Percentiles rank a stretch among this genome's conserved stretches.
phyloP scores from a whole-genome alignment of 208 protist genomes.

The Vickermania spadyakhi region DNA sequence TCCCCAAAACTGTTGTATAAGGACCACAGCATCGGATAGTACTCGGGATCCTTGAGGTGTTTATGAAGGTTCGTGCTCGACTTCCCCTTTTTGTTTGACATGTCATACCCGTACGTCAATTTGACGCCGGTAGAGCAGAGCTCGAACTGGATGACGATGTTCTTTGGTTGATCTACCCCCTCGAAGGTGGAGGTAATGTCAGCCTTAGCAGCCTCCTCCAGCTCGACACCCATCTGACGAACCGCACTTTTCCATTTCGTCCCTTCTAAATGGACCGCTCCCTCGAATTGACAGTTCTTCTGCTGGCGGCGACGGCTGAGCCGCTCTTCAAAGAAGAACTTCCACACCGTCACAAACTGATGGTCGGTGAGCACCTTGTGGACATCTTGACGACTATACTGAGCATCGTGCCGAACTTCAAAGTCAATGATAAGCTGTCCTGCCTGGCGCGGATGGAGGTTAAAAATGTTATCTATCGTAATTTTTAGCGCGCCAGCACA shows the following conservation, averaged over 20 bases:
- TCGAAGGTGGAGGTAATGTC: background rate
- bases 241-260: background rate
- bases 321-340: slow-evolving; percentile 19
- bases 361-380: slow-evolving; percentile 11
- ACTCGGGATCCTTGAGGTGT: background rate
- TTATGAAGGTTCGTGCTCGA: background rate
- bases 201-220: slow-evolving; percentile 1
- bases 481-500: slow-evolving; percentile 18
- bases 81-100: background rate
- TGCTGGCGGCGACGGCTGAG: background rate
- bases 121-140: background rate
- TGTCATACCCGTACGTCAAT: background rate
- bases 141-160: background rate
- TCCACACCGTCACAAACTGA: slow-evolving; percentile 19
- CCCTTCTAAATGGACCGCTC: background rate
- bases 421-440: slow-evolving; percentile 24
- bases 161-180: background rate
- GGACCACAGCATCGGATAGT: background rate
- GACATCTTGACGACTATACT: slow-evolving; percentile 11
- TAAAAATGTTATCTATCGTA: slow-evolving; percentile 20
- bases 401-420: slow-evolving; percentile 23
- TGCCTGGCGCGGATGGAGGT: slow-evolving; percentile 9
- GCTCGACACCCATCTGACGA: background rate
- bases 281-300: background rate
- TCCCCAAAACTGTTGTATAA: background rate